Percentiles rank a stretch among this genome's conserved stretches.
Evolutionary conservation across 2,329 filamentous ascomycete genomes (phyloP).

Genomic region (Penicillium brevicompactum): DNA sequence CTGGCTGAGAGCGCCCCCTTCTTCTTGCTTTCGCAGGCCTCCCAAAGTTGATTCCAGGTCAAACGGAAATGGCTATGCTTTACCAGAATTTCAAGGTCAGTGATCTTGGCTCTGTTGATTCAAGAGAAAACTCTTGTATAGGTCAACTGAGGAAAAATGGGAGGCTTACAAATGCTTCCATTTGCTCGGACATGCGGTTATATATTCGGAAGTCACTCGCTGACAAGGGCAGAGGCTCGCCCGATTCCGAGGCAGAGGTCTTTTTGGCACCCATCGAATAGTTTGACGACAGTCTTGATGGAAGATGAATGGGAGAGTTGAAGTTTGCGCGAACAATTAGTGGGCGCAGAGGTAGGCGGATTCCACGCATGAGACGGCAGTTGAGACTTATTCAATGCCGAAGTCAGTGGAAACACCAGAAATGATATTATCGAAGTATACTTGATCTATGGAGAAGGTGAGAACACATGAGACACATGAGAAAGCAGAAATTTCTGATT

Average conservation of each 20-base stretch:
- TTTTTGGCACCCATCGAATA: slow-evolving; percentile 10
- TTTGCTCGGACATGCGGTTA: slow-evolving; percentile 72
- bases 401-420: not conserved
- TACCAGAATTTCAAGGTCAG: not conserved
- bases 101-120: too few species aligned
- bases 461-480: slow-evolving; percentile 5
- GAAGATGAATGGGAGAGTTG: slow-evolving; percentile 1
- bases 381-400: slow-evolving; percentile 17
- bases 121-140: not conserved
- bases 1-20: slow-evolving; percentile 67
- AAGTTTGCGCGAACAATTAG: slow-evolving; percentile 7
- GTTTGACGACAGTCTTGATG: not conserved
- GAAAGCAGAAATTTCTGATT: slow-evolving; percentile 23
- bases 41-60: slow-evolving; percentile 72
- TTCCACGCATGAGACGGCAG: slow-evolving; percentile 22
- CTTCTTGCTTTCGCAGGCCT: slow-evolving; percentile 58
- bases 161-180: slow-evolving; percentile 68
- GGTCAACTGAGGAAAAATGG: not conserved
- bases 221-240: slow-evolving; percentile 58
- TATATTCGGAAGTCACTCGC: slow-evolving; percentile 68
- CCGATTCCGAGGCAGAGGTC: not conserved
- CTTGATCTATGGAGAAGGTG: not conserved
- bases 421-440: not conserved
- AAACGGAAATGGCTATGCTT: slow-evolving; percentile 77
- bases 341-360: slow-evolving; percentile 9